Conservation (phyloP, 2,329 filamentous ascomycete species). For the Lachnellula suecica region DNA sequence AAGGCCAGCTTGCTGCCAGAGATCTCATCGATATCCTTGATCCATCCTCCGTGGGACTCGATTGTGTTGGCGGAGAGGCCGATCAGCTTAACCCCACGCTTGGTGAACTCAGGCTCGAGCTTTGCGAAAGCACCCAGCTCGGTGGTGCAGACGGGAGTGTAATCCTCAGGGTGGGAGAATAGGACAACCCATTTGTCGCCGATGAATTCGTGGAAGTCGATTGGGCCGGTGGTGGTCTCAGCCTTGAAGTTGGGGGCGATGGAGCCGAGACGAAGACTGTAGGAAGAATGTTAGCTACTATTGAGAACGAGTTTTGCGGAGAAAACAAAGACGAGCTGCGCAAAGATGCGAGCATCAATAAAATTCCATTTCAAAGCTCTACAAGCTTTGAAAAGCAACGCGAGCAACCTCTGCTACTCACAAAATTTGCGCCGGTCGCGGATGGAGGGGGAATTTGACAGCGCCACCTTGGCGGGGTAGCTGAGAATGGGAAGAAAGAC, state of each 20-base stretch:
- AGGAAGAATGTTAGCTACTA: constrained; percentile 5
- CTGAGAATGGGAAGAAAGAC: background rate
- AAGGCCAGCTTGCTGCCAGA: constrained; percentile 68
- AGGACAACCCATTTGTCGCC: constrained; percentile 78
- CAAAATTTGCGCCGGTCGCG: background rate
- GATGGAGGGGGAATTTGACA: background rate
- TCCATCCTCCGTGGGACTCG: constrained; percentile 82
- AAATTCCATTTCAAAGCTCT: too few relatives aligned
- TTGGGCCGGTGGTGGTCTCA: constrained; percentile 74
- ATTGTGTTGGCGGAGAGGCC: constrained; percentile 87
- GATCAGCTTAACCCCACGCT: constrained; percentile 87
- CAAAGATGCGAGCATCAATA: too few relatives aligned
- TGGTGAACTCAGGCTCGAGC: constrained; percentile 82
- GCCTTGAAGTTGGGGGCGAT: constrained; percentile 80
- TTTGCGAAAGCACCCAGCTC: constrained; percentile 93
- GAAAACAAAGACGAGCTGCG: background rate
- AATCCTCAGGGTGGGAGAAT: constrained; percentile 87
- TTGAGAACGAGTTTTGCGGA: background rate
- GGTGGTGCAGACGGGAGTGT: constrained; percentile 93
- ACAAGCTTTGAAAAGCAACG: background rate
- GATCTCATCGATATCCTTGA: constrained; percentile 83
- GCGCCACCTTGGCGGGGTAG: background rate
- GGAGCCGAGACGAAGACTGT: constrained; percentile 63
- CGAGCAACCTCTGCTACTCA: background rate
- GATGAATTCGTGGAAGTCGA: constrained; percentile 82